Conservation (phyloP, 352 stramenopile genomes). For the Phytophthora sansomeana region DNA sequence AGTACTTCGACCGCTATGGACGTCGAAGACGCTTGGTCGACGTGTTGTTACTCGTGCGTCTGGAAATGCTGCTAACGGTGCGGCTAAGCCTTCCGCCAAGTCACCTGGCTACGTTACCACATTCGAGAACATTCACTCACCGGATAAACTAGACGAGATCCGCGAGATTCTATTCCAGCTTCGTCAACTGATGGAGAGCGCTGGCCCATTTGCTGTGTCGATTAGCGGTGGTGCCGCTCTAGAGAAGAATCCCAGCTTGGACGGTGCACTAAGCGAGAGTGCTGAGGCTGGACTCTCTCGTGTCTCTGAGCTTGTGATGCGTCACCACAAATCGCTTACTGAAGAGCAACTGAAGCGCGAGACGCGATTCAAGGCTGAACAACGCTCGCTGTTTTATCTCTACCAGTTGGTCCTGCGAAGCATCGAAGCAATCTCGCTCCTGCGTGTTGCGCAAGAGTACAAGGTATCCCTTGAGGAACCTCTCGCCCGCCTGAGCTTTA, state of each 20-base stretch:
- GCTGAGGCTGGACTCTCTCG: constrained; percentile 60
- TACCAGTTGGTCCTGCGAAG: constrained; percentile 82
- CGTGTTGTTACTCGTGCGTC: constrained; percentile 41
- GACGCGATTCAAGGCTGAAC: constrained; percentile 81
- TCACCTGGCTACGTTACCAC: constrained; percentile 30
- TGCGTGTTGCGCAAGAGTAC: constrained; percentile 72
- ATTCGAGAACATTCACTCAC: constrained; percentile 54
- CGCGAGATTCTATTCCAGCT: constrained; percentile 87
- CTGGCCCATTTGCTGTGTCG: constrained; percentile 77
- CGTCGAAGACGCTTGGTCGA: constrained; percentile 61
- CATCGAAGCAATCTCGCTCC: constrained; percentile 81
- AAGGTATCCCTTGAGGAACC: constrained; percentile 75
- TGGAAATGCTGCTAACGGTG: constrained; percentile 17
- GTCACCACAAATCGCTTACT: constrained; percentile 75
- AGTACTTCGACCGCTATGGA: constrained; percentile 84
- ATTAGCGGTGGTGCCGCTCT: constrained; percentile 70
- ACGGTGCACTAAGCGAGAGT: constrained; percentile 43
- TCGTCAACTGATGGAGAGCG: constrained; percentile 82
- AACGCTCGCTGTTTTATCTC: constrained; percentile 82
- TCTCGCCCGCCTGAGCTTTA: constrained; percentile 73
- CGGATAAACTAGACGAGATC: constrained; percentile 72
- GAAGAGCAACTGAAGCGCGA: constrained; percentile 82
- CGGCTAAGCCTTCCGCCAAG: constrained; percentile 36
- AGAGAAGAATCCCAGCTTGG: constrained; percentile 63
- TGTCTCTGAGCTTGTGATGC: constrained; percentile 68